phyloP scores from a whole-genome alignment of 1,284 basidiomycete genomes.

The Mycena sp. region DNA sequence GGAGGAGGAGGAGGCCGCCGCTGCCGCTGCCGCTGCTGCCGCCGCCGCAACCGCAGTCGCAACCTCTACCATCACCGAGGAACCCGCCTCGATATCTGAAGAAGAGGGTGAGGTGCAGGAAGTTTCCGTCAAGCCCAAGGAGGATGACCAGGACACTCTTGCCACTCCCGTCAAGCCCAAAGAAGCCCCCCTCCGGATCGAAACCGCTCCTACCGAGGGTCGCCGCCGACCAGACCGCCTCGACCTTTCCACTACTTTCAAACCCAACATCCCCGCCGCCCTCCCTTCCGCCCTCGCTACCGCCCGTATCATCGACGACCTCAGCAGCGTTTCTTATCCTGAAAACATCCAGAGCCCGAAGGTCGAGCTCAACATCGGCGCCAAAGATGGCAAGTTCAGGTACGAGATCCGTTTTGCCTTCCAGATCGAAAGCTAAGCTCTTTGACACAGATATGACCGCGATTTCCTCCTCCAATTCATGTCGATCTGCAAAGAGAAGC shows the following conservation, averaged over 20 bases:
- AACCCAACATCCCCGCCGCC: constrained; percentile 48
- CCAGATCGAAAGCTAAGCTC: background rate
- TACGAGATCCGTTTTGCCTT: constrained; percentile 45
- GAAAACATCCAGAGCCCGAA: constrained; percentile 87
- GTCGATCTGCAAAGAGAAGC: constrained; percentile 94
- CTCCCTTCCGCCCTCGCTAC: constrained; percentile 75
- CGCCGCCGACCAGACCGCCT: constrained; percentile 78
- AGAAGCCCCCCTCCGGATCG: constrained; percentile 66
- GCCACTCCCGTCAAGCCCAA: constrained; percentile 45
- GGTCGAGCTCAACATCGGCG: constrained; percentile 87
- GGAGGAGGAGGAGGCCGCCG: constrained; percentile 45
- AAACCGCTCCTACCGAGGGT: constrained; percentile 57
- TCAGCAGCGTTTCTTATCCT: constrained; percentile 86
- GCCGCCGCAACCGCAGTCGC: constrained; percentile 9
- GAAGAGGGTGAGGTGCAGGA: constrained; percentile 57
- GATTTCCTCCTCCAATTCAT: constrained; percentile 99
- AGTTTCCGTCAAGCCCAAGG: constrained; percentile 52
- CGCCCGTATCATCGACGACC: constrained; percentile 87
- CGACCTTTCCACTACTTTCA: constrained; percentile 66
- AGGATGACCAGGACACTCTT: constrained; percentile 38
- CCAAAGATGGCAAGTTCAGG: constrained; percentile 92
- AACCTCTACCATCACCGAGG: constrained; percentile 37
- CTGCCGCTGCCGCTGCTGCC: constrained; percentile 24
- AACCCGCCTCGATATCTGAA: constrained; percentile 46
- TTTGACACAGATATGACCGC: constrained; percentile 84